Base-by-base conservation (phyloP, 1,139 yeast species). In the Blastobotrys buckinghamii region DNA sequence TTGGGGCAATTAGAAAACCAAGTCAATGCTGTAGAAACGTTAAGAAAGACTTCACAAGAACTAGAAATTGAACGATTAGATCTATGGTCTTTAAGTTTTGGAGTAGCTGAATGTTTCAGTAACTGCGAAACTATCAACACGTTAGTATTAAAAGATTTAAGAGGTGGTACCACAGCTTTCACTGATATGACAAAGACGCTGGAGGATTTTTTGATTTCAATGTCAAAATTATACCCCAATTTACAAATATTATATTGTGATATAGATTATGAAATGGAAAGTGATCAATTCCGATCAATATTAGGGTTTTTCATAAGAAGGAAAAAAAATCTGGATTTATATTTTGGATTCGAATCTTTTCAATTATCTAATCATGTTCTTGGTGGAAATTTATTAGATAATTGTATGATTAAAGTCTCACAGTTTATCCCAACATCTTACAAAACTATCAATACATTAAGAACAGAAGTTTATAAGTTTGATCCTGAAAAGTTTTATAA, bases 161-260 rank as follows among this genome's bases (percentile, higher is more conserved):
- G n/a, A 26, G 40, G 43, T 12, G 48, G 44, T 12, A 45, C 44
- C 3, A 45, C 48, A 12, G 48, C 48, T 17, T 45, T 45, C 16
- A 45, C 43, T 7, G 44, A 45, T 39, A 45, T 39, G 44, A 35
- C 17, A 6, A 22, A 40, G 12, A 45, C 48, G 13, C 30, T 39
- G 22, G 39, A 40, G 2, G 48, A 45, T 15, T 45, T 39, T 19
- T 34, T 45, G 12, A 26, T 45, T 15, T 12, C 30, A 17, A 24
- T 45, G 40, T 24, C 43, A 12, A 45, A 39, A 19, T 26, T 27
- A 1, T 45, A 27, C 15, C 48, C 48, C 2, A 26, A 19, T 10
- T 27, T 45, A 13, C 17, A 39, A 13, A 13, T 22, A 4, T 13
- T 45, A n/a, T 45, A 39, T 33, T 24, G 35, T 22, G 44, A 45